phyloP scores from a whole-genome alignment of 106 monocot species.

The Chionographis japonica region DNA sequence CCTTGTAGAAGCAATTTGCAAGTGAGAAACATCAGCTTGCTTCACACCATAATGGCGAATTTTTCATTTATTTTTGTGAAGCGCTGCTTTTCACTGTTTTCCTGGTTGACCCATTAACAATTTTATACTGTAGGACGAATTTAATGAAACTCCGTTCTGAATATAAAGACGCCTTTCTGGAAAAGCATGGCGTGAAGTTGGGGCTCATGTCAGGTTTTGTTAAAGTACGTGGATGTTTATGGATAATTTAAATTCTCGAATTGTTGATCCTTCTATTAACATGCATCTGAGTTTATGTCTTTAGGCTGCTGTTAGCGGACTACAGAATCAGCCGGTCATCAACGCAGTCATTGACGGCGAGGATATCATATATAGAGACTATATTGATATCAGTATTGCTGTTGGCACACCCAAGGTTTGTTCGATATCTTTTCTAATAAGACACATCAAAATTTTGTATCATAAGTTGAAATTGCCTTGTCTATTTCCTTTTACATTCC shows the following conservation, averaged over 20 bases:
- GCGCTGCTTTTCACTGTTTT: background rate
- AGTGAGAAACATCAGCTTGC: too few relatives aligned
- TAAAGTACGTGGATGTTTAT: conserved; percentile 40
- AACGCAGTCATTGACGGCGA: conserved; percentile 94
- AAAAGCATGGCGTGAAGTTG: conserved; percentile 89
- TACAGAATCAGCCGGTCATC: conserved; percentile 86
- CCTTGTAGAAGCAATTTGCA: too few relatives aligned
- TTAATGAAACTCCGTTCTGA: conserved; percentile 97
- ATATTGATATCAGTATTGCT: conserved; percentile 82
- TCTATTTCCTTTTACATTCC: background rate
- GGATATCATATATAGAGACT: conserved; percentile 92
- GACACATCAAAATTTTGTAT: too few relatives aligned
- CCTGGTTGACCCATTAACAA: background rate
- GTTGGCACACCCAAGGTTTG: conserved; percentile 89
- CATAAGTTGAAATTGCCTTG: too few relatives aligned
- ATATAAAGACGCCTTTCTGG: conserved; percentile 80
- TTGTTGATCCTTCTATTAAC: background rate
- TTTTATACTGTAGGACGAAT: conserved; percentile 68
- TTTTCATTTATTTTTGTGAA: too few relatives aligned
- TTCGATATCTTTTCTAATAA: too few relatives aligned
- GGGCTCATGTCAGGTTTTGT: conserved; percentile 96
- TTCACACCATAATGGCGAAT: too few relatives aligned
- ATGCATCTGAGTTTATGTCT: conserved; percentile 1
- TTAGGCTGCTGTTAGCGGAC: conserved; percentile 90
- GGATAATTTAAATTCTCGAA: background rate